Base-by-base conservation (phyloP, 305 asterid species). In the Euphrasia arctica region DNA sequence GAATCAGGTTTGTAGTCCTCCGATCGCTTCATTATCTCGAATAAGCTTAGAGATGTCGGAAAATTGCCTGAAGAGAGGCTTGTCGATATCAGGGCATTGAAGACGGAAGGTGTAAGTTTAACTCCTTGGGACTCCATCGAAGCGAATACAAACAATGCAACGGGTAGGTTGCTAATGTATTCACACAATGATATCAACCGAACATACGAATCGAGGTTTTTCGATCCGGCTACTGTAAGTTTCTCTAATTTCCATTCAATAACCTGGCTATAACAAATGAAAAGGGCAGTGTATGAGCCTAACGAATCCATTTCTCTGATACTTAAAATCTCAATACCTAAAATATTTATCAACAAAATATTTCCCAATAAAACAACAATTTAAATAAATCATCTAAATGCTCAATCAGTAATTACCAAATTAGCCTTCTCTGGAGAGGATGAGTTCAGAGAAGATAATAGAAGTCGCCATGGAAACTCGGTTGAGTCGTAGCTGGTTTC, bases 161-260 rank as follows among this genome's bases (percentile, higher is more conserved):
- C 41, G 22, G 77, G 78, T 52, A 77, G 78, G 52, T 81, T 84
- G 55, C 75, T 76, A 9, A 75, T 68, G 65, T 65, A 68, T 54
- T 72, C 74, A 61, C 83, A 81, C 41, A 79, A 66, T 9, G 72
- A 71, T 61, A 84, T 72, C 73, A 81, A 67, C 56, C 60, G 67
- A 13, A 73, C 51, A 14, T 77, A 81, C 61, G 64, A 66, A 68
- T 75, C 64, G 0, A 9, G 71, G 47, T 66, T 76, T 55, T 68
- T 74, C 36, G 12, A 66, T 9, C 65, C 66, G 8, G 68, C 73
- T 47, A 61, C 67, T 12, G 67, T 32, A 69, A 84, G 55, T 58
- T 79, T 81, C 74, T 79, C 83, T 50, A 82, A 51, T 58, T 78
- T 84, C 84, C 88, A 84, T 70, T 82, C 83, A 8, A 81, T 54